These are phyloP conservation scores for Phytophthora palmivora DNA, from an alignment of 352 stramenopile species.

Conservation along the genomic window DNA sequence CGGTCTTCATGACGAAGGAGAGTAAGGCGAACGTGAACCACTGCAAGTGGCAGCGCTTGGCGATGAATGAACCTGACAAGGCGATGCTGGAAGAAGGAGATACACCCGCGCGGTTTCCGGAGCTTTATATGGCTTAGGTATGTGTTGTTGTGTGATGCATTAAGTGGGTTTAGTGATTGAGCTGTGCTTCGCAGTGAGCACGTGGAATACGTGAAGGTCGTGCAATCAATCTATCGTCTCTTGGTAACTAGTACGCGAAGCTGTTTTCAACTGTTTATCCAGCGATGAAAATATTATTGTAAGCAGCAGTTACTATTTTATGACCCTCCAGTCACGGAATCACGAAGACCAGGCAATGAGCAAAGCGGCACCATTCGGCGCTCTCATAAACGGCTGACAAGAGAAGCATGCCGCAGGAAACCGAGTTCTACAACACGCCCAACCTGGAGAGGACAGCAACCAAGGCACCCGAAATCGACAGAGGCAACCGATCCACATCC, in stretches of 20 bases:
- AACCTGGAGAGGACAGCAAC: background rate
- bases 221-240: conserved; percentile 21
- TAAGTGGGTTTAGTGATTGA: too few species aligned
- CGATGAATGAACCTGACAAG: conserved; percentile 45
- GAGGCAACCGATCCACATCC: conserved; percentile 15
- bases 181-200: too few species aligned
- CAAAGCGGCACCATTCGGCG: background rate
- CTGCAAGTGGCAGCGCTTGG: conserved; percentile 63
- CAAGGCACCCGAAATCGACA: conserved; percentile 7
- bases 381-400: conserved; percentile 8
- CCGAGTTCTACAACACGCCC: conserved; percentile 29
- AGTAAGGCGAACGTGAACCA: conserved; percentile 44
- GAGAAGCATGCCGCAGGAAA: conserved; percentile 28
- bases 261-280: background rate
- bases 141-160: conserved; percentile 16
- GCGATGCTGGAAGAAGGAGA: conserved; percentile 32
- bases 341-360: conserved; percentile 15
- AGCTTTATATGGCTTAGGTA: conserved; percentile 41
- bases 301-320: conserved; percentile 25
- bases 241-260: conserved; percentile 7
- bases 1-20: conserved; percentile 48
- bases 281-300: background rate
- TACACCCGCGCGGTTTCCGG: conserved; percentile 44
- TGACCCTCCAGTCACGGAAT: conserved; percentile 6
- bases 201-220: too few species aligned